Conservation (phyloP, 2,329 filamentous ascomycete genomes). For the Leptographium galeiforme region DNA sequence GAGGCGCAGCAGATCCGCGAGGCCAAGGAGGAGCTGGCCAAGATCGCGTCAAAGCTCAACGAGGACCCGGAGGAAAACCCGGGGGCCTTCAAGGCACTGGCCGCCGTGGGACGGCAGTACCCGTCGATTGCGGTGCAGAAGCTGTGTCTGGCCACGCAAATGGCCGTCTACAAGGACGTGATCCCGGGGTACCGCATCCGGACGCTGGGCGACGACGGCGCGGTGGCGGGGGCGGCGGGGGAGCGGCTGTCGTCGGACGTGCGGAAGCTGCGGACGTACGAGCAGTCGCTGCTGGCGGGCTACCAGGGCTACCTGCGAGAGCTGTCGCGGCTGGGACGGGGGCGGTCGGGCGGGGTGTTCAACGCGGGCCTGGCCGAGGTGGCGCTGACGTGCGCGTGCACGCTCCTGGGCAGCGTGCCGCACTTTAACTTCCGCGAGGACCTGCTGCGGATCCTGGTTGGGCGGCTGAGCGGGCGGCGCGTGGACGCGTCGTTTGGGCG, state of each 20-base stretch:
- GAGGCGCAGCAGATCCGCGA: slow-evolving; percentile 58
- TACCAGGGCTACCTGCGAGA: slow-evolving; percentile 78
- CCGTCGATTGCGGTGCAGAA: slow-evolving; percentile 69
- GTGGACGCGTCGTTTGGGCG: slow-evolving; percentile 65
- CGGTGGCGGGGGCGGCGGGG: slow-evolving; percentile 25
- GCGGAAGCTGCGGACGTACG: slow-evolving; percentile 65
- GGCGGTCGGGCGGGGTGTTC: slow-evolving; percentile 16
- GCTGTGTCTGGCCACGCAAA: slow-evolving; percentile 71
- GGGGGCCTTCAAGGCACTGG: slow-evolving; percentile 63
- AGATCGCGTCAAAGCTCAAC: slow-evolving; percentile 66
- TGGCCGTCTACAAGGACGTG: slow-evolving; percentile 86
- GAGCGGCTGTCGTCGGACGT: slow-evolving; percentile 89
- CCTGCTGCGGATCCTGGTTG: slow-evolving; percentile 73
- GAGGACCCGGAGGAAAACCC: slow-evolving; percentile 89
- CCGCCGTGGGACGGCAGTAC: slow-evolving; percentile 51
- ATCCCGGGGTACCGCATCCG: slow-evolving; percentile 95
- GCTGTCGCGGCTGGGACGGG: slow-evolving; percentile 47
- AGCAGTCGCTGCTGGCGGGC: slow-evolving; percentile 71
- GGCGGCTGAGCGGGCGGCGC: slow-evolving; percentile 61
- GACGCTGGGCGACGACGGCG: slow-evolving; percentile 55
- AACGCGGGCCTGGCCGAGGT: slow-evolving; percentile 48
- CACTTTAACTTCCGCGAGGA: slow-evolving; percentile 96
- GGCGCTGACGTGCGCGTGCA: slow-evolving; percentile 77
- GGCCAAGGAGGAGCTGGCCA: slow-evolving; percentile 86
- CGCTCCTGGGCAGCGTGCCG: slow-evolving; percentile 65